Percentiles rank a stretch among this genome's conserved stretches.
These are phyloP conservation scores for Metschnikowia borealis DNA, from an alignment of 805 yeast species.

Conservation along the genomic window DNA sequence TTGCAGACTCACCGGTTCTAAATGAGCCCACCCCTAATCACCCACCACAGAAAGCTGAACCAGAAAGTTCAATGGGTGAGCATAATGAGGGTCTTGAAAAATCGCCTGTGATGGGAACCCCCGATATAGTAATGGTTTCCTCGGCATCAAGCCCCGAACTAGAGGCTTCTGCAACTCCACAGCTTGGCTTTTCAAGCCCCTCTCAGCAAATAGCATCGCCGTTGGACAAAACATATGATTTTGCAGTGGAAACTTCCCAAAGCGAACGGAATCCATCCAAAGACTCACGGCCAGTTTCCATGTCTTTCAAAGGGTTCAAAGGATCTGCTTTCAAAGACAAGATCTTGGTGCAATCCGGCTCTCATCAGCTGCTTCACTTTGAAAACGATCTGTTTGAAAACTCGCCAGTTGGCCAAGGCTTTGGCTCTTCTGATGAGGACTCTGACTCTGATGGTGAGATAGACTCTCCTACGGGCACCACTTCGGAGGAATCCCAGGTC, in stretches of 20 bases:
- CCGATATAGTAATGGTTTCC: background rate
- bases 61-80: background rate
- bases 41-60: background rate
- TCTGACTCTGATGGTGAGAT: constrained; percentile 7
- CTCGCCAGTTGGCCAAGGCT: constrained; percentile 38
- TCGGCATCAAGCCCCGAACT: background rate
- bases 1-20: background rate
- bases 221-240: constrained; percentile 11
- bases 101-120: background rate
- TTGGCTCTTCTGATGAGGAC: constrained; percentile 28
- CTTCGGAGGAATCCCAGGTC: background rate
- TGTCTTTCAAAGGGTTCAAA: constrained; percentile 60
- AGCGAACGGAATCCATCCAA: background rate
- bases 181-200: background rate
- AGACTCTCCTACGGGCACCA: background rate
- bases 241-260: constrained; percentile 8
- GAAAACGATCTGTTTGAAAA: constrained; percentile 27
- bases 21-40: background rate
- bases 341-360: constrained; percentile 22
- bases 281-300: constrained; percentile 36
- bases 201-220: constrained; percentile 7
- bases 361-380: constrained; percentile 41
- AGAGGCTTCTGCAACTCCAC: background rate
- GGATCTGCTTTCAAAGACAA: constrained; percentile 47
- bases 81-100: background rate